phyloP scores from a whole-genome alignment of 164 flowering plant genomes.

The Platanus orientalis region DNA sequence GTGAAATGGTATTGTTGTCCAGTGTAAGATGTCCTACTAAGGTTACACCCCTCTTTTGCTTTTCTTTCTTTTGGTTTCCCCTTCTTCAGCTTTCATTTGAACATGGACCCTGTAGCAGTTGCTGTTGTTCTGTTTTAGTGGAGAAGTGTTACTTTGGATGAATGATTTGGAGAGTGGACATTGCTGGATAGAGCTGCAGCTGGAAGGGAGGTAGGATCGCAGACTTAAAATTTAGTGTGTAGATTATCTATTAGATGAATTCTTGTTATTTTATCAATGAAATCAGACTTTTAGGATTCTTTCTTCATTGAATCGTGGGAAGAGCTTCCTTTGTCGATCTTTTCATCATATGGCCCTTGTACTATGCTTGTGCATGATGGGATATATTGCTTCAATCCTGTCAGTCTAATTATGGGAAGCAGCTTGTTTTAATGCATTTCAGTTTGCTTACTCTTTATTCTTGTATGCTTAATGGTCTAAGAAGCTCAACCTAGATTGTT shows the following conservation, averaged over 20 bases:
- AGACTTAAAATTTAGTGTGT: slow-evolving; percentile 21
- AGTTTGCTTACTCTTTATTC: too few relatives aligned
- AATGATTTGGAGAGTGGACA: slow-evolving; percentile 19
- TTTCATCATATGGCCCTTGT: slow-evolving; percentile 1
- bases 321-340: neutral
- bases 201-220: slow-evolving; percentile 27
- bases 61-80: slow-evolving; percentile 6
- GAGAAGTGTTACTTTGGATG: slow-evolving; percentile 14
- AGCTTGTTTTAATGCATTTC: too few relatives aligned
- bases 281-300: slow-evolving; percentile 12
- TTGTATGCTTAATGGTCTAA: too few relatives aligned
- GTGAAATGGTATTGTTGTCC: slow-evolving; percentile 19
- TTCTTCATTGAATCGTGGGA: slow-evolving; percentile 7
- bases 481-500: too few relatives aligned
- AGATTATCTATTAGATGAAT: slow-evolving; percentile 19
- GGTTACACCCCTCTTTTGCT: slow-evolving; percentile 3
- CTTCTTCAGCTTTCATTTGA: slow-evolving; percentile 13
- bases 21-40: slow-evolving; percentile 15
- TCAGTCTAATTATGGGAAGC: too few relatives aligned
- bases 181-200: slow-evolving; percentile 16
- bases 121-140: too few relatives aligned
- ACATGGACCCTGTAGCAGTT: slow-evolving; percentile 23
- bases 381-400: neutral
- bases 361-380: slow-evolving; percentile 9
- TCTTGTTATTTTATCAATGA: slow-evolving; percentile 22